phyloP scores from a whole-genome alignment of 345 rosid species.

The Hirschfeldia incana region DNA sequence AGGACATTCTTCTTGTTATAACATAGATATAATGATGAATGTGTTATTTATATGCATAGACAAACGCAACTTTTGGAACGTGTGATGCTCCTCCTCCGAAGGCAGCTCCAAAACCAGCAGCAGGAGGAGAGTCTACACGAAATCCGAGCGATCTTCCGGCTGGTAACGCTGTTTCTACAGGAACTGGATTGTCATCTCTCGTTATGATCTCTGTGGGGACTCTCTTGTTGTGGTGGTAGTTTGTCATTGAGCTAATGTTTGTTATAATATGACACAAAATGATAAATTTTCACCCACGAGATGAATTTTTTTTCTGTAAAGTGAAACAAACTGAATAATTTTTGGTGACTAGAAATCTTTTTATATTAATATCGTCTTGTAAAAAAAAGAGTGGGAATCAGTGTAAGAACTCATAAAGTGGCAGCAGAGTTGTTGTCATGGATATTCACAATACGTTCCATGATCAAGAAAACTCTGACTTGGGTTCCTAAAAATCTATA shows the following conservation, averaged over 20 bases:
- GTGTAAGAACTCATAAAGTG: no score
- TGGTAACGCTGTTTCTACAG: slow-evolving; percentile 41
- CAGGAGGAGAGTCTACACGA: slow-evolving; percentile 24
- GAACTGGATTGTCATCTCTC: slow-evolving; percentile 41
- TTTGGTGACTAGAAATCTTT: background rate
- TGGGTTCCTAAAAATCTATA: no score
- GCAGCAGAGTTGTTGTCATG: no score
- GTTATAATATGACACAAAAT: background rate
- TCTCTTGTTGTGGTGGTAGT: slow-evolving; percentile 37
- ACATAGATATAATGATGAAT: background rate
- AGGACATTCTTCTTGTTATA: background rate
- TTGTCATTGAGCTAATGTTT: background rate
- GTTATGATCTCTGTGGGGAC: slow-evolving; percentile 18
- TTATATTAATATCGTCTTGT: slow-evolving; percentile 6
- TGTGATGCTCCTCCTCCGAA: slow-evolving; percentile 71
- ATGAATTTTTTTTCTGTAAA: slow-evolving; percentile 5
- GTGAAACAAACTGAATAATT: background rate
- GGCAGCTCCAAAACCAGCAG: slow-evolving; percentile 77
- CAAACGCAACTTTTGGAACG: slow-evolving; percentile 68
- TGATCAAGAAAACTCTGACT: no score
- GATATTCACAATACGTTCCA: no score
- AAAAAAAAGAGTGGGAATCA: no score
- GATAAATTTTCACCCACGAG: slow-evolving; percentile 4
- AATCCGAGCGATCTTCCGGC: slow-evolving; percentile 5
- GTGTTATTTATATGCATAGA: slow-evolving; percentile 41